phyloP scores from a whole-genome alignment of 2,329 filamentous ascomycete species.

The Alternaria postmessia region DNA sequence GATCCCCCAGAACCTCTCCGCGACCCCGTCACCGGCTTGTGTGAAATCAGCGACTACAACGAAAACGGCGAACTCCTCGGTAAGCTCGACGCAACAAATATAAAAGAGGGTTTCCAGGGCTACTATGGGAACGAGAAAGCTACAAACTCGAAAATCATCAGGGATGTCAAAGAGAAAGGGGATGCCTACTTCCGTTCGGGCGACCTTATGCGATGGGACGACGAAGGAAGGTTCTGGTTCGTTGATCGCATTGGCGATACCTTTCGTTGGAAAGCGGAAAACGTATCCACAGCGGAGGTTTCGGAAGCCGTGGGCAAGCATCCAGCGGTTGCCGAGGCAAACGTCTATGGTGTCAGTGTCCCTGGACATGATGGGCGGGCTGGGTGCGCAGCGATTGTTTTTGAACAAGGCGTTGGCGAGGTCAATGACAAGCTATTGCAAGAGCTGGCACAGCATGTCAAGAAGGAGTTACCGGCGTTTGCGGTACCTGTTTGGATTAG shows the following conservation, averaged over 20 bases:
- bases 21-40: slow-evolving; percentile 72
- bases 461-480: slow-evolving; percentile 52
- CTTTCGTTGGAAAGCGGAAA: slow-evolving; percentile 56
- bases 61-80: slow-evolving; percentile 75
- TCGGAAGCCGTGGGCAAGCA: slow-evolving; percentile 52
- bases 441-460: slow-evolving; percentile 48
- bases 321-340: slow-evolving; percentile 51
- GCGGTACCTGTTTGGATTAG: slow-evolving; percentile 57
- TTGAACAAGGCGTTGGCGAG: slow-evolving; percentile 21
- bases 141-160: slow-evolving; percentile 43
- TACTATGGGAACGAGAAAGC: slow-evolving; percentile 64
- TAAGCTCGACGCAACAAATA: slow-evolving; percentile 48
- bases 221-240: slow-evolving; percentile 48
- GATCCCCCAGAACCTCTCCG: slow-evolving; percentile 66
- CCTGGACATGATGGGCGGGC: slow-evolving; percentile 56
- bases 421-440: slow-evolving; percentile 23
- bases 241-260: slow-evolving; percentile 52
- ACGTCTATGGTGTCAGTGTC: slow-evolving; percentile 57
- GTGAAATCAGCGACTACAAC: slow-evolving; percentile 66
- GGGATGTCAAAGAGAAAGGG: slow-evolving; percentile 45
- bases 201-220: slow-evolving; percentile 45
- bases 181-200: slow-evolving; percentile 51
- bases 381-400: slow-evolving; percentile 55
- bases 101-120: slow-evolving; percentile 65
- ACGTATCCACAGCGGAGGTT: slow-evolving; percentile 57